Evolutionary conservation across 495 filamentous ascomycete species (phyloP), one percentile per base, ranked within the genome.

Genomic region (Lineolata rhizophorae): DNA sequence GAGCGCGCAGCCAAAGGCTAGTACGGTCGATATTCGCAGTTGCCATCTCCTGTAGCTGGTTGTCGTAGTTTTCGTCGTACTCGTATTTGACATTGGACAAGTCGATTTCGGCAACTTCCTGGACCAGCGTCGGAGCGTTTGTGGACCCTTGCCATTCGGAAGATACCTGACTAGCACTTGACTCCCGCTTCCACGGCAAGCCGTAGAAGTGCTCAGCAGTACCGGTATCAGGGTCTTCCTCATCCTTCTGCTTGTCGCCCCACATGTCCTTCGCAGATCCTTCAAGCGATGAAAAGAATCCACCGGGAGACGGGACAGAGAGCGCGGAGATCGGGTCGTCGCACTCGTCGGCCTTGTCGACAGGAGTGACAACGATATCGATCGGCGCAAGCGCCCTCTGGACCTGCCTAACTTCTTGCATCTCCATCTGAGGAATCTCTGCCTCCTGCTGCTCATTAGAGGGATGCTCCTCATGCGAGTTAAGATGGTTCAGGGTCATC

Each of bases 201-300:
- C 70, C 70, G 58, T 93, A 92, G 37, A 93, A 93, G 8, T 69
- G 64, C 40, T 85, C 76, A 2, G 52, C 52, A 20, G 43, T 47
- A 18, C 46, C 43, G 2, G 52, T 55, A 15, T 42, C 48, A 2
- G 52, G 52, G 1, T 30, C 38, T 0, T 36, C 32, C 8, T 45
- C 38, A 3, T 51, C 41, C 10, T 57, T 59, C n/a, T 60, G 54
- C 20, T 58, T 32, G 44, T 64, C 55, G 31, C 41, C 50, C 83
- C 83, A 94, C 3, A 82, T 87, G 44, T 75, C 69, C 32, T 81
- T 64, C 19, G 71, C 67, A 30, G 68, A 62, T 1, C 66, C 59
- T 11, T 65, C 73, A 12, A 94, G 61, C 0, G 76, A 80, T 13
- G 79, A 73, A 49, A 94, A 94, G 59, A 94, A 92, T 0, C 77